These are phyloP conservation scores for Talaromyces islandicus DNA, from an alignment of 2,329 filamentous ascomycete species.

Conservation along the genomic window DNA sequence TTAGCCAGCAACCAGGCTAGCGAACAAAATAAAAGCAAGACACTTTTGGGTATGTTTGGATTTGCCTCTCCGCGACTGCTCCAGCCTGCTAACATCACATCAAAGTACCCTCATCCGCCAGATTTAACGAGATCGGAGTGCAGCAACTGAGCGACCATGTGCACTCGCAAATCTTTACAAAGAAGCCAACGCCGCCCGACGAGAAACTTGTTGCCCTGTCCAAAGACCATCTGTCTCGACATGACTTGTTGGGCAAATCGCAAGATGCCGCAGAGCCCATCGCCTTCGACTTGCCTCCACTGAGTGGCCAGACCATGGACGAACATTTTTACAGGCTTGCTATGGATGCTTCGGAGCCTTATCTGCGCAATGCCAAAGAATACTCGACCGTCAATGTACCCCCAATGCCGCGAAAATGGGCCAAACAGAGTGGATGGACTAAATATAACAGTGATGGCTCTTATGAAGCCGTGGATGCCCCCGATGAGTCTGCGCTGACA, in stretches of 20 bases:
- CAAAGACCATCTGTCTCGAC: constrained; percentile 72
- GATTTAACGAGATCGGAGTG: constrained; percentile 89
- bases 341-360: constrained; percentile 80
- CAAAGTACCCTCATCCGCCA: constrained; percentile 47
- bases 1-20: background rate
- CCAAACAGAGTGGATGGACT: constrained; percentile 80
- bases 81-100: background rate
- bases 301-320: constrained; percentile 77
- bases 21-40: constrained; percentile 8
- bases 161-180: constrained; percentile 74
- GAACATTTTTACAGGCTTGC: constrained; percentile 92
- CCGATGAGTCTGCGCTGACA: constrained; percentile 74
- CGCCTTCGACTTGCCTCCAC: constrained; percentile 73
- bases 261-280: constrained; percentile 70
- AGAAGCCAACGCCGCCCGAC: constrained; percentile 49
- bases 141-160: constrained; percentile 86
- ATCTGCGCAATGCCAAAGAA: constrained; percentile 65
- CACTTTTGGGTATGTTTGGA: constrained; percentile 23
- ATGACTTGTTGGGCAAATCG: constrained; percentile 86
- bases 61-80: background rate
- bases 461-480: constrained; percentile 66
- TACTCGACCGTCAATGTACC: constrained; percentile 60
- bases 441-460: constrained; percentile 75
- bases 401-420: constrained; percentile 65
- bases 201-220: constrained; percentile 72